phyloP scores from a whole-genome alignment of 805 yeast species.

The Starmerella tilneyi region DNA sequence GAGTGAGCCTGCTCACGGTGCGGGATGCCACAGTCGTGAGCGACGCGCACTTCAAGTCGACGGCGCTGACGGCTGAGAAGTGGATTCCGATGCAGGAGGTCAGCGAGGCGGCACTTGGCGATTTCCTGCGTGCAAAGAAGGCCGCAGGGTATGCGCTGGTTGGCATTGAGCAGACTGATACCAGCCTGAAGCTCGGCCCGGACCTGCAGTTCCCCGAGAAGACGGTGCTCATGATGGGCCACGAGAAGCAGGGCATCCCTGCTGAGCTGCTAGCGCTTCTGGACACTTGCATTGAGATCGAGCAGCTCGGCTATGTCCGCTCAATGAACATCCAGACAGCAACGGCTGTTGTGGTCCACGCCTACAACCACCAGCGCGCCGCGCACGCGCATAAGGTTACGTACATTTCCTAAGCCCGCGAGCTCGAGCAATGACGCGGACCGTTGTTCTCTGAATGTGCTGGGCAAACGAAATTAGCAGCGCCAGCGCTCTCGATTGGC shows the following conservation, averaged over 20 bases:
- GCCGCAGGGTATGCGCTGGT: slow-evolving; percentile 73
- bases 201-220: slow-evolving; percentile 66
- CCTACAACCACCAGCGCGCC: slow-evolving; percentile 41
- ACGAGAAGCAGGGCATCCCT: slow-evolving; percentile 84
- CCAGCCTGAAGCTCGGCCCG: slow-evolving; percentile 59
- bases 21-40: slow-evolving; percentile 55
- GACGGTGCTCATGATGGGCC: slow-evolving; percentile 69
- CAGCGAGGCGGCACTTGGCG: slow-evolving; percentile 42
- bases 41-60: slow-evolving; percentile 65
- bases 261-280: slow-evolving; percentile 72
- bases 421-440: too few relatives aligned
- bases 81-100: slow-evolving; percentile 95
- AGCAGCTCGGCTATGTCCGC: slow-evolving; percentile 82
- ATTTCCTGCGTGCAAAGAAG: slow-evolving; percentile 50
- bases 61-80: slow-evolving; percentile 86
- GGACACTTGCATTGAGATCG: slow-evolving; percentile 80
- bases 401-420: neutral
- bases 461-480: too few relatives aligned
- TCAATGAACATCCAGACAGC: slow-evolving; percentile 98
- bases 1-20: slow-evolving; percentile 72
- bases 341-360: slow-evolving; percentile 86
- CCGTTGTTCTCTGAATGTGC: too few relatives aligned
- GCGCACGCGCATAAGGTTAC: neutral
- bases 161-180: slow-evolving; percentile 88
- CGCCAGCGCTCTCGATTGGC: too few relatives aligned